A percentile compares a stretch with the other conserved stretches of the same genome.
These are phyloP conservation scores for Hibiscus syriacus DNA, from an alignment of 345 rosid genomes.

Conservation along the genomic window DNA sequence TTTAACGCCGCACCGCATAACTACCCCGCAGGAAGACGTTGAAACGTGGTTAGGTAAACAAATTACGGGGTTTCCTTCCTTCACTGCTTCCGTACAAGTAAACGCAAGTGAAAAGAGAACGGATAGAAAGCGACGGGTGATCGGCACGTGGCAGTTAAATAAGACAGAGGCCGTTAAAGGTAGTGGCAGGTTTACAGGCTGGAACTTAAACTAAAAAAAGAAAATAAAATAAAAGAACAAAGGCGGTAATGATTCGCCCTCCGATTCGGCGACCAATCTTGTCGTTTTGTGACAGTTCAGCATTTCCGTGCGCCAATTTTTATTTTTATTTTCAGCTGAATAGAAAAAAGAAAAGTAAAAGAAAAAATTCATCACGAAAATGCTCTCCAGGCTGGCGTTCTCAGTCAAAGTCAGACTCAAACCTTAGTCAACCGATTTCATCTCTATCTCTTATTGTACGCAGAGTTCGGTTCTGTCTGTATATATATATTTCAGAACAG, in stretches of 20 bases:
- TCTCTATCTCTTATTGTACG: conserved; percentile 41
- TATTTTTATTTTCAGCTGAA: neutral
- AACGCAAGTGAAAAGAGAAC: neutral
- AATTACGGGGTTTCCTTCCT: neutral
- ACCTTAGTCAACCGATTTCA: conserved; percentile 40
- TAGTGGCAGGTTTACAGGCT: conserved; percentile 58
- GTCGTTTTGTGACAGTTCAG: conserved; percentile 70
- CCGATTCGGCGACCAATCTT: conserved; percentile 59
- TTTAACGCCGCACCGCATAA: no score
- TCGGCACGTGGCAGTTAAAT: conserved; percentile 32
- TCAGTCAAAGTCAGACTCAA: conserved; percentile 50
- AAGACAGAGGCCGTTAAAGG: conserved; percentile 39
- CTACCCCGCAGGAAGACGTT: no score
- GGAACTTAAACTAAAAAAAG: conserved; percentile 18
- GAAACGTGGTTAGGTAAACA: neutral
- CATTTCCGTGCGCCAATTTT: conserved; percentile 29
- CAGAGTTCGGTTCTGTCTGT: conserved; percentile 15
- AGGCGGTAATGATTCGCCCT: conserved; percentile 50
- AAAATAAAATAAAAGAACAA: neutral
- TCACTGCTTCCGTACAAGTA: conserved; percentile 42
- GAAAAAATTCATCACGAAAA: conserved; percentile 17
- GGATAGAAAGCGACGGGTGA: conserved; percentile 3
- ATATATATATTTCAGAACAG: conserved; percentile 25
- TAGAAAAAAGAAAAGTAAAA: neutral
- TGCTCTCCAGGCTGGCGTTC: conserved; percentile 71